phyloP scores from a whole-genome alignment of 495 filamentous ascomycete genomes.

The Chaetomium fimeti region DNA sequence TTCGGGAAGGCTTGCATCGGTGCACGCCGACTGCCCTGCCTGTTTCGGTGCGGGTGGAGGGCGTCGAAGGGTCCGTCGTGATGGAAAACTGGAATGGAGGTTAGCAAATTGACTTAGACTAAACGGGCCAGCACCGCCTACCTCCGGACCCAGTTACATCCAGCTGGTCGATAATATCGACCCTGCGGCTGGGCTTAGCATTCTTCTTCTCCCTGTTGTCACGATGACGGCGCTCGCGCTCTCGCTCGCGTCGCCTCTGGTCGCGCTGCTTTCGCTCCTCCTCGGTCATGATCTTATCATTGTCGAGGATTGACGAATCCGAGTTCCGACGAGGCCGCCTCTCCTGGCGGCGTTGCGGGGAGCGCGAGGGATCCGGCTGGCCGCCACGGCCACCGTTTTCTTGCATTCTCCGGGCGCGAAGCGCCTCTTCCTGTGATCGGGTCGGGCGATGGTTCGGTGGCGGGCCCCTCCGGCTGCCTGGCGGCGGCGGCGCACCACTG shows the following conservation, averaged over 20 bases:
- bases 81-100: slow-evolving; percentile 72
- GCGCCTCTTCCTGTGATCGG: slow-evolving; percentile 61
- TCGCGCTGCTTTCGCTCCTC: slow-evolving; percentile 76
- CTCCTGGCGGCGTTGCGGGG: slow-evolving; percentile 42
- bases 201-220: slow-evolving; percentile 60
- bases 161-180: slow-evolving; percentile 96
- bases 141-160: slow-evolving; percentile 94
- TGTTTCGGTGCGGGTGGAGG: slow-evolving; percentile 92
- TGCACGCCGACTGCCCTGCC: slow-evolving; percentile 74
- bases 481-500: slow-evolving; percentile 55
- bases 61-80: slow-evolving; percentile 99
- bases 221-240: slow-evolving; percentile 54
- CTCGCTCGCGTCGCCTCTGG: slow-evolving; percentile 67
- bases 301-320: slow-evolving; percentile 83
- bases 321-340: slow-evolving; percentile 81
- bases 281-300: slow-evolving; percentile 61
- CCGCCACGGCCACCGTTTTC: slow-evolving; percentile 36
- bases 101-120: slow-evolving; percentile 20
- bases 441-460: slow-evolving; percentile 57
- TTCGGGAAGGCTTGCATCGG: slow-evolving; percentile 97
- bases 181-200: slow-evolving; percentile 51
- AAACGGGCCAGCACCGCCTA: slow-evolving; percentile 50
- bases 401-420: slow-evolving; percentile 46
- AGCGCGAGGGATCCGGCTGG: slow-evolving; percentile 36
- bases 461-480: slow-evolving; percentile 39